phyloP scores from a whole-genome alignment of 2,329 filamentous ascomycete species.

The Ascochyta rabiei region DNA sequence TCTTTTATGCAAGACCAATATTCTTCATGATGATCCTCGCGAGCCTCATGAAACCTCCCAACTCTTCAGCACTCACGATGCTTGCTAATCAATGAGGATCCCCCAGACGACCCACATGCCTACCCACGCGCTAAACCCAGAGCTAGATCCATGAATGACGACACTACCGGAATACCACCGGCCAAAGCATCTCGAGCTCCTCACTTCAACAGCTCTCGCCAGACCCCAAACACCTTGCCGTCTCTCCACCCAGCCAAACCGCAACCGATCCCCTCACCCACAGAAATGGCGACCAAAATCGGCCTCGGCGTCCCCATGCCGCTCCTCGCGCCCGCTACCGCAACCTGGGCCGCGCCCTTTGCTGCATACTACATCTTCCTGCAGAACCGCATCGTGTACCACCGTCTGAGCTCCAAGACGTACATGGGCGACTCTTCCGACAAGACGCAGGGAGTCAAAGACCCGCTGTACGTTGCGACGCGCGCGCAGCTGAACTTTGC shows the following conservation, averaged over 20 bases:
- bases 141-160: slow-evolving; percentile 22
- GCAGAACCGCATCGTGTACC: slow-evolving; percentile 46
- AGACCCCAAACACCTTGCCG: background rate
- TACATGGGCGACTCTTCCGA: slow-evolving; percentile 35
- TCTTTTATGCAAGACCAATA: too few relatives aligned
- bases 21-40: too few relatives aligned
- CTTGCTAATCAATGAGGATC: background rate
- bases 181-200: slow-evolving; percentile 1
- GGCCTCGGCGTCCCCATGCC: slow-evolving; percentile 43
- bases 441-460: slow-evolving; percentile 17
- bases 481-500: slow-evolving; percentile 52
- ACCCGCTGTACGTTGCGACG: slow-evolving; percentile 45
- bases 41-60: too few relatives aligned
- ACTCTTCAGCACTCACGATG: too few relatives aligned
- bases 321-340: slow-evolving; percentile 45
- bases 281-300: slow-evolving; percentile 35
- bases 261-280: background rate
- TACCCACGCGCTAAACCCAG: slow-evolving; percentile 8
- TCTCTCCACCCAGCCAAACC: background rate
- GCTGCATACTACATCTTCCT: slow-evolving; percentile 51
- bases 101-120: background rate
- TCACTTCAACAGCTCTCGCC: background rate
- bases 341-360: slow-evolving; percentile 51
- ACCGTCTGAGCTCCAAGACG: slow-evolving; percentile 42
- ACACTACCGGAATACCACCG: slow-evolving; percentile 12